Conservation (phyloP, 192 early-diverging fungal species). For the Allomyces javanicus region DNA sequence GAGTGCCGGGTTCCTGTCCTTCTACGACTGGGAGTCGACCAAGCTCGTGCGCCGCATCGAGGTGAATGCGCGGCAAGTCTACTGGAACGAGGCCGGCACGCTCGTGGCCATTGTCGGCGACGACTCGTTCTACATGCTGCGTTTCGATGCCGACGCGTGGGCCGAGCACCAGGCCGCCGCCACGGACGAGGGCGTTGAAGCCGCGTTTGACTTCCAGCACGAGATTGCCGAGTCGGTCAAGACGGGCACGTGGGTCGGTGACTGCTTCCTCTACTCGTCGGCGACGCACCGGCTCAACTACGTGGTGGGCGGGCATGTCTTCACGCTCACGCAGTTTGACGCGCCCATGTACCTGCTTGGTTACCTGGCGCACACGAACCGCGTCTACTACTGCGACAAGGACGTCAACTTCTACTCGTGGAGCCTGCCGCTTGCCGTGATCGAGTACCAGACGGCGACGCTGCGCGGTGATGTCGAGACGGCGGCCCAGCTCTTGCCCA, state of each 20-base stretch:
- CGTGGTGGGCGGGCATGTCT: constrained; percentile 79
- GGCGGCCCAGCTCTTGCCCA: constrained; percentile 60
- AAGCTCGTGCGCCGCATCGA: constrained; percentile 80
- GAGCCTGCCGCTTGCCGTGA: constrained; percentile 71
- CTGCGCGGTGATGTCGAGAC: constrained; percentile 77
- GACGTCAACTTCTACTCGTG: constrained; percentile 78
- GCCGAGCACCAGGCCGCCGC: constrained; percentile 42
- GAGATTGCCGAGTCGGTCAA: constrained; percentile 80
- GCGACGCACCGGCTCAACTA: constrained; percentile 81
- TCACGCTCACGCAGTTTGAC: constrained; percentile 94
- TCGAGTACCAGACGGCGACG: constrained; percentile 97
- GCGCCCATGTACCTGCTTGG: constrained; percentile 76
- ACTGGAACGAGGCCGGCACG: constrained; percentile 90
- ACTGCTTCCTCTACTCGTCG: constrained; percentile 97
- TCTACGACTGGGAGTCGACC: constrained; percentile 97
- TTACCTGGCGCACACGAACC: constrained; percentile 82
- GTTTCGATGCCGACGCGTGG: constrained; percentile 76
- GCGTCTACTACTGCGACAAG: constrained; percentile 87
- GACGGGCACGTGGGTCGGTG: constrained; percentile 93
- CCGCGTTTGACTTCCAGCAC: constrained; percentile 82
- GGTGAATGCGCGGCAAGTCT: constrained; percentile 36
- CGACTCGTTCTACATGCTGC: constrained; percentile 85
- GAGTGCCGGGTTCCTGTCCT: constrained; percentile 64
- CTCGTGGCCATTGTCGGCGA: constrained; percentile 80
- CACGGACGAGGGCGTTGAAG: constrained; percentile 87